These are phyloP conservation scores for Aspergillus brunneoviolaceus DNA, from an alignment of 2,329 filamentous ascomycete genomes.

Conservation along the genomic window DNA sequence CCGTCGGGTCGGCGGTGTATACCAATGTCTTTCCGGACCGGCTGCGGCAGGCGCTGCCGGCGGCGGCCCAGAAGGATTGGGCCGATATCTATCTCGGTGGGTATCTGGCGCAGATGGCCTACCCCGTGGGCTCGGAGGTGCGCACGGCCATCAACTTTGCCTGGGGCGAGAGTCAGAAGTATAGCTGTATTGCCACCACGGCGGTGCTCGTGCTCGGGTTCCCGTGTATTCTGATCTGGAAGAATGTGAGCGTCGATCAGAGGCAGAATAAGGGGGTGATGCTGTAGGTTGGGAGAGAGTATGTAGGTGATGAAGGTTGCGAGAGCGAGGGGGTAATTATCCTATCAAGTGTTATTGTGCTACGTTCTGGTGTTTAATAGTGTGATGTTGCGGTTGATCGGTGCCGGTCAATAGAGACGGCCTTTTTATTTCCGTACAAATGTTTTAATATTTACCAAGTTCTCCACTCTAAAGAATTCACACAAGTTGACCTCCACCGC, in stretches of 20 bases:
- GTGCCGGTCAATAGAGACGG: too few species aligned
- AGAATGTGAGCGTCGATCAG: slow-evolving; percentile 40
- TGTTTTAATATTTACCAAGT: too few species aligned
- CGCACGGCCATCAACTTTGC: slow-evolving; percentile 39
- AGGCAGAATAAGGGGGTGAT: slow-evolving; percentile 40
- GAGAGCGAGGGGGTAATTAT: too few species aligned
- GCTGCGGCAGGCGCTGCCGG: slow-evolving; percentile 49
- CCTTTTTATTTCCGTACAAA: too few species aligned
- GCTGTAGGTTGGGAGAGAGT: slow-evolving; percentile 5
- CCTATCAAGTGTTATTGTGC: too few species aligned
- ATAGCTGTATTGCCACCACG: slow-evolving; percentile 37
- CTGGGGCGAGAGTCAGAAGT: slow-evolving; percentile 41
- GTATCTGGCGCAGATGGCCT: slow-evolving; percentile 27
- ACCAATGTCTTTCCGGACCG: slow-evolving; percentile 54
- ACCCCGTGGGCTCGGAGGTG: slow-evolving; percentile 28
- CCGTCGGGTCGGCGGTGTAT: slow-evolving; percentile 52
- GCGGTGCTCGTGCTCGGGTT: slow-evolving; percentile 33
- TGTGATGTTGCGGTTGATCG: too few species aligned
- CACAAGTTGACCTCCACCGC: too few species aligned
- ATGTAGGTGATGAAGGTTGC: not conserved
- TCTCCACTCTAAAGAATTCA: too few species aligned
- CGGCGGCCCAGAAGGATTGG: slow-evolving; percentile 18
- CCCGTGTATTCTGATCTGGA: slow-evolving; percentile 39
- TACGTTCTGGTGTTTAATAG: too few species aligned
- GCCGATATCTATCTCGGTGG: slow-evolving; percentile 27